These are phyloP conservation scores for Pleurotus platypus DNA, from an alignment of 768 basidiomycete genomes.

Conservation along the genomic window DNA sequence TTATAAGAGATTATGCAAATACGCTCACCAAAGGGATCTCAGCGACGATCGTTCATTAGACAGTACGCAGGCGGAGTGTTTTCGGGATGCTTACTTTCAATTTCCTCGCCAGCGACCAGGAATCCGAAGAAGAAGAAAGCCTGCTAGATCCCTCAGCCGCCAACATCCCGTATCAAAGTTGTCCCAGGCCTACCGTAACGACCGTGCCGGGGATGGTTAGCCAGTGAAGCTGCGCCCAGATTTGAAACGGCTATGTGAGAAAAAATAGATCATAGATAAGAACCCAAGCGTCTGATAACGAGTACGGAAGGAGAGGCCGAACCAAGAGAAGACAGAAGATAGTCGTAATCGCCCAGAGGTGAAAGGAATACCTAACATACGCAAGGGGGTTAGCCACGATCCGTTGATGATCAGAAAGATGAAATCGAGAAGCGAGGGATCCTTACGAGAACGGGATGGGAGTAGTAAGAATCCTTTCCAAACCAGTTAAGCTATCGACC, in stretches of 20 bases:
- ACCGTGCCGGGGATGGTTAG: constrained; percentile 63
- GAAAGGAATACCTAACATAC: constrained; percentile 52
- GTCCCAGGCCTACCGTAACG: constrained; percentile 34
- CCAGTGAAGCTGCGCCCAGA: constrained; percentile 52
- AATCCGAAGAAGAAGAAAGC: constrained; percentile 74
- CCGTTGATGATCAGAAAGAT: background rate
- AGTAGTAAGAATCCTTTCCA: constrained; percentile 72
- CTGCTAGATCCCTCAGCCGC: constrained; percentile 21
- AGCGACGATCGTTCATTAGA: background rate
- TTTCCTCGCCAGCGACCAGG: constrained; percentile 71
- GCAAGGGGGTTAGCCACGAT: background rate
- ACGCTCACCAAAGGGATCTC: constrained; percentile 38
- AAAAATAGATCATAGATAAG: constrained; percentile 9
- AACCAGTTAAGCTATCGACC: constrained; percentile 62
- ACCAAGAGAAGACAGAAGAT: constrained; percentile 63
- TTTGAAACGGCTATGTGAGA: constrained; percentile 55
- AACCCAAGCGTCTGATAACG: background rate
- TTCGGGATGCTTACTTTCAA: constrained; percentile 52
- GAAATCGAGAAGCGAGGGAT: background rate
- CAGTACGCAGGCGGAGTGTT: background rate
- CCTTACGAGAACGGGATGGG: constrained; percentile 74
- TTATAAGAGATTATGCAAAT: constrained; percentile 2
- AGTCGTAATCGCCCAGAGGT: constrained; percentile 63
- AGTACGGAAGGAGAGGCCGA: constrained; percentile 14
- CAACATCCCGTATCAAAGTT: no score